Percentiles rank a stretch among this genome's conserved stretches.
These are phyloP conservation scores for Aspergillus sp. DNA, from an alignment of 2,329 filamentous ascomycete genomes.

Conservation along the genomic window DNA sequence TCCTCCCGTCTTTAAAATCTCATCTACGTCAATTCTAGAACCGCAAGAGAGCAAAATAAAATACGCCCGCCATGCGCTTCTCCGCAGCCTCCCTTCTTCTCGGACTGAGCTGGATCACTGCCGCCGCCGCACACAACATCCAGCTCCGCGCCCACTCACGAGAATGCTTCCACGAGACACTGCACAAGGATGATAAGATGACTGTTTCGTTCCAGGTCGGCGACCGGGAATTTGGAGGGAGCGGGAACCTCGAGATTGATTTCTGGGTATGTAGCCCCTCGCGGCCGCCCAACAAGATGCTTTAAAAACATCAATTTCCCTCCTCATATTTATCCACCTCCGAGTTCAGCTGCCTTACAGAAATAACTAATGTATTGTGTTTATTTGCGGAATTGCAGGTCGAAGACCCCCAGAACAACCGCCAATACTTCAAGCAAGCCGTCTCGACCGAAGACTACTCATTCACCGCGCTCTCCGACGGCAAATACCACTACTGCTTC, in stretches of 20 bases:
- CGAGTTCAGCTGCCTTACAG: not conserved
- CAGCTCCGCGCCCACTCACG: slow-evolving; percentile 87
- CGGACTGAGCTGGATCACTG: slow-evolving; percentile 58
- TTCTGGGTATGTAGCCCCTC: slow-evolving; percentile 76
- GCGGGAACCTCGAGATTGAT: slow-evolving; percentile 92
- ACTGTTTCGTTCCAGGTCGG: slow-evolving; percentile 98
- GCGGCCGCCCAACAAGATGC: not conserved
- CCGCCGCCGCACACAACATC: slow-evolving; percentile 85
- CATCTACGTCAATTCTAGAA: not conserved
- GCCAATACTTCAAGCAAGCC: slow-evolving; percentile 76
- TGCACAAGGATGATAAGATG: slow-evolving; percentile 96
- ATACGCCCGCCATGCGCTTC: slow-evolving; percentile 40
- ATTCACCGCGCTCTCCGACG: slow-evolving; percentile 81
- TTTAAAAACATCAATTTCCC: not conserved
- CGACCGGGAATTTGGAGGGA: slow-evolving; percentile 91
- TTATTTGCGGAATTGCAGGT: slow-evolving; percentile 53
- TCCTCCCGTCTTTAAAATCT: not conserved
- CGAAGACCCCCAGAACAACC: slow-evolving; percentile 71
- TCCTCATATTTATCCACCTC: not conserved
- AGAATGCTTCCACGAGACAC: slow-evolving; percentile 94
- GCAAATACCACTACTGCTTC: slow-evolving; percentile 95
- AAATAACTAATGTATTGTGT: slow-evolving; percentile 13
- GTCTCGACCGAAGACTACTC: slow-evolving; percentile 91
- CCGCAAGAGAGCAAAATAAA: not conserved
- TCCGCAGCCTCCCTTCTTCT: slow-evolving; percentile 43